Conservation (phyloP, 345 rosid species). For the Populus alba region DNA sequence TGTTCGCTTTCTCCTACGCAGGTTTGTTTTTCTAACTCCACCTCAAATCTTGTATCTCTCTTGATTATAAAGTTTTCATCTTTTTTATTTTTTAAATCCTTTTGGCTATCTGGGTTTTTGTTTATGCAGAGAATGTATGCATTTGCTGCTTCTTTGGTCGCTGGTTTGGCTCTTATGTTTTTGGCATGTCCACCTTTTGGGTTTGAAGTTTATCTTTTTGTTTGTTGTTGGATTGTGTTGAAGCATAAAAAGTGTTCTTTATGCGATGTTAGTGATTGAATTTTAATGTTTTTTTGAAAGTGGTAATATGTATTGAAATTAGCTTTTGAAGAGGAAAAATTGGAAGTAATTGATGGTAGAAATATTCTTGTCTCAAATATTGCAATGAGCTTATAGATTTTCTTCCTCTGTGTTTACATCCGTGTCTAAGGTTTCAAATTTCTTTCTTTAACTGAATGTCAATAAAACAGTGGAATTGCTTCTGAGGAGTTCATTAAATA, state of each 20-base stretch:
- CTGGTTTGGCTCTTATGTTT: constrained; percentile 70
- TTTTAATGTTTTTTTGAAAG: not conserved
- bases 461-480: not conserved
- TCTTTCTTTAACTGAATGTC: not conserved
- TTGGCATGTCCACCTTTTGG: constrained; percentile 42
- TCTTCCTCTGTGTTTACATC: not conserved
- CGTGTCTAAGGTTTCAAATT: not conserved
- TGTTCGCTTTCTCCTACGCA: constrained; percentile 72
- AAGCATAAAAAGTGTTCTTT: not conserved
- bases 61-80: not conserved
- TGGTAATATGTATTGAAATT: not conserved
- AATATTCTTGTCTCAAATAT: not conserved
- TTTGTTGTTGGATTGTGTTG: not conserved
- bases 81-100: not conserved
- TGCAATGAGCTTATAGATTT: not conserved
- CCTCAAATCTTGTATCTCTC: not conserved
- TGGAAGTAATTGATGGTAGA: not conserved
- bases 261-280: not conserved
- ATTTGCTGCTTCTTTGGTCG: constrained; percentile 58
- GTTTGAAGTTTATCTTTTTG: not conserved
- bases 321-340: not conserved
- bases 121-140: constrained; percentile 66
- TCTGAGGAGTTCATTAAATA: not conserved
- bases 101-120: constrained; percentile 15
- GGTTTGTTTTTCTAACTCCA: constrained; percentile 34